These are phyloP conservation scores for Neofusicoccum laricinum DNA, from an alignment of 2,329 filamentous ascomycete species.

Conservation along the genomic window DNA sequence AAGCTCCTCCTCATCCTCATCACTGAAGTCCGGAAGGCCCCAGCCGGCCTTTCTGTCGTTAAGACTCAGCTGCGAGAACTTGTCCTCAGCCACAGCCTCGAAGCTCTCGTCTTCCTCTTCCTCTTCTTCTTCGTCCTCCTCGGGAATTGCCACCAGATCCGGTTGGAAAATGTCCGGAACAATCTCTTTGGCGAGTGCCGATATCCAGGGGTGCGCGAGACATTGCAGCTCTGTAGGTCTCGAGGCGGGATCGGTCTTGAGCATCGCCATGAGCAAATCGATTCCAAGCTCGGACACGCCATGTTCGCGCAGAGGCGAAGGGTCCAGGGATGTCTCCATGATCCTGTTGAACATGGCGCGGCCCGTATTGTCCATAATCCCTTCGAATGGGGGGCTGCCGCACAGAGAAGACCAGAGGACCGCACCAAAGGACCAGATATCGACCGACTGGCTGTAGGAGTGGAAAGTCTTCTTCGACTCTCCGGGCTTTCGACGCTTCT, in stretches of 20 bases:
- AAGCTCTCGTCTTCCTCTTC: conserved; percentile 21
- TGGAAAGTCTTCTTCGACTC: conserved; percentile 37
- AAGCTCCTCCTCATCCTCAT: conserved; percentile 33
- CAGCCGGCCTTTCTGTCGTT: conserved; percentile 40
- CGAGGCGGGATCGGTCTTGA: conserved; percentile 74
- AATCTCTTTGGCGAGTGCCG: conserved; percentile 40
- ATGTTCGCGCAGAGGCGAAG: conserved; percentile 56
- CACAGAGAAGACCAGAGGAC: conserved; percentile 88
- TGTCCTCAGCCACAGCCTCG: conserved; percentile 25
- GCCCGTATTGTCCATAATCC: conserved; percentile 70
- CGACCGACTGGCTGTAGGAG: conserved; percentile 86
- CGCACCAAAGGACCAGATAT: conserved; percentile 94
- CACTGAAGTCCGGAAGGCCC: conserved; percentile 16
- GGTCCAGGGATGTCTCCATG: conserved; percentile 73
- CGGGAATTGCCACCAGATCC: conserved; percentile 40
- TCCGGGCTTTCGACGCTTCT: conserved; percentile 56
- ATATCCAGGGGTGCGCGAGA: conserved; percentile 72
- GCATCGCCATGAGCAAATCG: conserved; percentile 73
- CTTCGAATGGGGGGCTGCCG: conserved; percentile 75
- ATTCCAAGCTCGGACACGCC: conserved; percentile 66
- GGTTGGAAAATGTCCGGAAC: conserved; percentile 24
- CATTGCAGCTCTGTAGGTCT: conserved; percentile 72
- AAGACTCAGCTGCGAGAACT: conserved; percentile 54
- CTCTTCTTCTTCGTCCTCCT: conserved; percentile 62
- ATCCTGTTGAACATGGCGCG: conserved; percentile 80